A percentile compares a stretch with the other conserved stretches of the same genome.
Evolutionary conservation across 805 yeast genomes (phyloP).

Genomic region (Yarrowia alimentaria): DNA sequence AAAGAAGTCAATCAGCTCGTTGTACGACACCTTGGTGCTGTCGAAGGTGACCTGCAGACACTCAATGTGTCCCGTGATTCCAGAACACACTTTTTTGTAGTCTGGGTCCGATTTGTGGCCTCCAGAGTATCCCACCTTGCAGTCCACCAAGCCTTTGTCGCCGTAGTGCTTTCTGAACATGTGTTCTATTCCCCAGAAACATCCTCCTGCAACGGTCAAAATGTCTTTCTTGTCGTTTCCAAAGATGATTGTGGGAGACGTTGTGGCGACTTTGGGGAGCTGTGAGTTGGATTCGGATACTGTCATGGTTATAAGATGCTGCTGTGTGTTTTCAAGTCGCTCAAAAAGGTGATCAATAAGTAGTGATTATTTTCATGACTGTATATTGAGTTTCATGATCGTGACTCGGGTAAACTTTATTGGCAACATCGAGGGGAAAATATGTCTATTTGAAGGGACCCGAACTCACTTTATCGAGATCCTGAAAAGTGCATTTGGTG

Average conservation of each 20-base stretch:
- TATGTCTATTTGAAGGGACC: too few relatives aligned
- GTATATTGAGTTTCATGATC: background rate
- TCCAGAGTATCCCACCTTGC: constrained; percentile 84
- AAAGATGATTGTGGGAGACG: constrained; percentile 11
- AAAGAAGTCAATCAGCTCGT: constrained; percentile 70
- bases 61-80: constrained; percentile 73
- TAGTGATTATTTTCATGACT: too few relatives aligned
- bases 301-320: too few relatives aligned
- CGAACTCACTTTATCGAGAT: too few relatives aligned
- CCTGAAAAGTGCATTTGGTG: too few relatives aligned
- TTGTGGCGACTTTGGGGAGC: too few relatives aligned
- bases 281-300: background rate
- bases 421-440: too few relatives aligned
- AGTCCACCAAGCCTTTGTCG: constrained; percentile 61
- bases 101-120: constrained; percentile 55
- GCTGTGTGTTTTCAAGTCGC: too few relatives aligned
- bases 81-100: constrained; percentile 70
- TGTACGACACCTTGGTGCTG: constrained; percentile 55
- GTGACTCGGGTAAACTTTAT: too few relatives aligned
- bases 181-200: constrained; percentile 63
- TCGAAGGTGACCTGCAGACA: constrained; percentile 76
- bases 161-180: constrained; percentile 67
- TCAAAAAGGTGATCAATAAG: too few relatives aligned
- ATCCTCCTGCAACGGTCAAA: constrained; percentile 51
- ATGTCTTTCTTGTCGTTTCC: background rate